phyloP scores from a whole-genome alignment of 1,284 basidiomycete genomes.

The Cryptococcus amylolentus region DNA sequence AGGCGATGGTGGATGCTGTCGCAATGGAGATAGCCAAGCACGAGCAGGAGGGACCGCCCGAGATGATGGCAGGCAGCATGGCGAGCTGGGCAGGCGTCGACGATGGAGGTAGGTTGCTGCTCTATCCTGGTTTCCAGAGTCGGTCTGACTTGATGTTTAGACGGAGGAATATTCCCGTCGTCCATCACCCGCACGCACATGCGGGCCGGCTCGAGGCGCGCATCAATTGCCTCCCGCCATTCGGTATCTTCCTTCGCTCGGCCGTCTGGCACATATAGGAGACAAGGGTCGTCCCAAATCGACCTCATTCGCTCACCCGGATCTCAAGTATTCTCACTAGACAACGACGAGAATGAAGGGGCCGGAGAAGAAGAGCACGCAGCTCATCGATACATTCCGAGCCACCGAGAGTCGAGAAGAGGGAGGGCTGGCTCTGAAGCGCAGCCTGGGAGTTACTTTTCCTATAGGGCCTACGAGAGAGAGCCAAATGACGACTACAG shows the following conservation, averaged over 20 bases:
- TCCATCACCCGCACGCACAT: conserved; percentile 38
- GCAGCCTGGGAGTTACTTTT: conserved; percentile 9
- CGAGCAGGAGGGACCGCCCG: conserved; percentile 32
- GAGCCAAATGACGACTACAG: conserved; percentile 1
- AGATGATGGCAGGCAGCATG: conserved; percentile 38
- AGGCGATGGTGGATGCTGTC: conserved; percentile 34
- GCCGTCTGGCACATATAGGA: conserved; percentile 15
- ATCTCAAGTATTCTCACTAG: conserved; percentile 38
- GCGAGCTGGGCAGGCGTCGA: conserved; percentile 30
- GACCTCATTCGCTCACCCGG: conserved; percentile 29
- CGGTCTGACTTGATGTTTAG: conserved; percentile 2
- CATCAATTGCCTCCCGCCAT: conserved; percentile 27
- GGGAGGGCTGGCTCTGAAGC: conserved; percentile 5
- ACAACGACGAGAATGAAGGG: conserved; percentile 43
- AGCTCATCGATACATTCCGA: neutral
- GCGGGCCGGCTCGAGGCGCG: conserved; percentile 32
- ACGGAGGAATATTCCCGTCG: conserved; percentile 36
- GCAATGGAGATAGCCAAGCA: conserved; percentile 32
- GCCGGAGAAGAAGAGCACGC: conserved; percentile 22
- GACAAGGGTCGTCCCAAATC: conserved; percentile 22
- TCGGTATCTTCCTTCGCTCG: conserved; percentile 22
- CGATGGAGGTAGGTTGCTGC: conserved; percentile 14
- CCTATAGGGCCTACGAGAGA: neutral
- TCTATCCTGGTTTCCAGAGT: neutral
- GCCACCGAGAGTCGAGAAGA: conserved; percentile 2